A percentile compares a stretch with the other conserved stretches of the same genome.
phyloP scores from a whole-genome alignment of 2,329 filamentous ascomycete genomes.

The Sporothrix globosa region DNA sequence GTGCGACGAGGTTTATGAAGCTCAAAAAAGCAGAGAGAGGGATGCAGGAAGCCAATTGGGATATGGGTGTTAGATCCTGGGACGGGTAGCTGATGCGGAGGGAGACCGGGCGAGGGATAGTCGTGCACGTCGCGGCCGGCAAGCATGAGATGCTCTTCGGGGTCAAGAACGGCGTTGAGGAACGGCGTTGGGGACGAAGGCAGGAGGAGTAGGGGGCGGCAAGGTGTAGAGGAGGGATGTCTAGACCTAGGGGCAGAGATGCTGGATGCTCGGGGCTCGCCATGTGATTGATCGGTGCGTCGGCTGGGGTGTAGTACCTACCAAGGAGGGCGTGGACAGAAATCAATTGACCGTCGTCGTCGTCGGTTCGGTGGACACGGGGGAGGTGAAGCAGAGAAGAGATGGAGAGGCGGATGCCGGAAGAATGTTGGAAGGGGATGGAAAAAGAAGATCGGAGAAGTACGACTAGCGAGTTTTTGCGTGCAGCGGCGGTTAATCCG shows the following conservation, averaged over 20 bases:
- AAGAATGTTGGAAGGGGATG: constrained; percentile 25
- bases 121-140: not conserved
- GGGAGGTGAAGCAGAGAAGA: constrained; percentile 30
- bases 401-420: constrained; percentile 31
- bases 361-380: constrained; percentile 30
- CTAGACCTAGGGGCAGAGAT: not conserved
- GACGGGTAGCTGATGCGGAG: not conserved
- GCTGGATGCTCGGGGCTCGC: not conserved
- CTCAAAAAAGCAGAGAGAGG: not conserved
- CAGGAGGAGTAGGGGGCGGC: not conserved
- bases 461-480: constrained; percentile 29
- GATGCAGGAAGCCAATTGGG: not conserved
- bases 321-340: constrained; percentile 17
- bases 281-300: not conserved
- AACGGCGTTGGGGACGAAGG: not conserved
- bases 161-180: constrained; percentile 1
- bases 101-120: not conserved
- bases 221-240: not conserved
- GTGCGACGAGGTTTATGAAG: not conserved
- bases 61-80: not conserved
- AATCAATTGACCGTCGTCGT: constrained; percentile 24
- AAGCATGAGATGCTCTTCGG: not conserved
- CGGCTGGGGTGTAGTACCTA: not conserved
- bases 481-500: constrained; percentile 31
- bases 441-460: constrained; percentile 30